A percentile compares a stretch with the other conserved stretches of the same genome.
These are phyloP conservation scores for Furcasterigmium furcatum DNA, from an alignment of 2,329 filamentous ascomycete genomes.

Conservation along the genomic window DNA sequence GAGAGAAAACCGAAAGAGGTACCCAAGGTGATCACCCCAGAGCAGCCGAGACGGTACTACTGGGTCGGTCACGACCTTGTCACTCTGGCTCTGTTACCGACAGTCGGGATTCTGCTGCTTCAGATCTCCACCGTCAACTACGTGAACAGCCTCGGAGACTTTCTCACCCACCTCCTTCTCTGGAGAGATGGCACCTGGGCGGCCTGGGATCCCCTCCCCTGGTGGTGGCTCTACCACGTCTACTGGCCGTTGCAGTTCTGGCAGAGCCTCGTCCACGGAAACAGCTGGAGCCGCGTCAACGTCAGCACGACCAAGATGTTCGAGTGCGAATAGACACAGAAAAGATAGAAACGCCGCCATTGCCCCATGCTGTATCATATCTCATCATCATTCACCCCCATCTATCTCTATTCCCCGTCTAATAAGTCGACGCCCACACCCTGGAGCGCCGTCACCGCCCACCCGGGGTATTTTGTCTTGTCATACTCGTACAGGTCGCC, in stretches of 20 bases:
- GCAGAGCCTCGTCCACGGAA: slow-evolving; percentile 35
- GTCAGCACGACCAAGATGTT: slow-evolving; percentile 54
- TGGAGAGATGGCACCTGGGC: slow-evolving; percentile 56
- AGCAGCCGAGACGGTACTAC: slow-evolving; percentile 37
- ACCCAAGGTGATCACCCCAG: slow-evolving; percentile 12
- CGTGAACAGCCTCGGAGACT: slow-evolving; percentile 16
- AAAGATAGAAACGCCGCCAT: background rate
- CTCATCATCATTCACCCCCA: background rate
- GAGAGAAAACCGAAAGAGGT: slow-evolving; percentile 12
- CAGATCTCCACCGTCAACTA: background rate
- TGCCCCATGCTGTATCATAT: background rate
- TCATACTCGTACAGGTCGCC: slow-evolving; percentile 55
- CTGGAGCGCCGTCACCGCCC: slow-evolving; percentile 78
- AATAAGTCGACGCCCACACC: slow-evolving; percentile 78
- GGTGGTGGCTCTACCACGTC: slow-evolving; percentile 53
- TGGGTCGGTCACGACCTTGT: slow-evolving; percentile 68
- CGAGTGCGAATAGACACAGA: slow-evolving; percentile 8
- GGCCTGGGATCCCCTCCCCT: slow-evolving; percentile 52
- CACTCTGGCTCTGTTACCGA: slow-evolving; percentile 43
- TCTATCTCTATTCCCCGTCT: slow-evolving; percentile 18
- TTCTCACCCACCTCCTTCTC: slow-evolving; percentile 34
- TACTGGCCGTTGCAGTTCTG: slow-evolving; percentile 53
- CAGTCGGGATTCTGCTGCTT: slow-evolving; percentile 37
- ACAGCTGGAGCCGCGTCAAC: slow-evolving; percentile 62
- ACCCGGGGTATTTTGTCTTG: slow-evolving; percentile 69